A percentile compares a stretch with the other conserved stretches of the same genome.
These are phyloP conservation scores for Coemansia sp. DNA, from an alignment of 192 early-diverging fungal species.

Conservation along the genomic window DNA sequence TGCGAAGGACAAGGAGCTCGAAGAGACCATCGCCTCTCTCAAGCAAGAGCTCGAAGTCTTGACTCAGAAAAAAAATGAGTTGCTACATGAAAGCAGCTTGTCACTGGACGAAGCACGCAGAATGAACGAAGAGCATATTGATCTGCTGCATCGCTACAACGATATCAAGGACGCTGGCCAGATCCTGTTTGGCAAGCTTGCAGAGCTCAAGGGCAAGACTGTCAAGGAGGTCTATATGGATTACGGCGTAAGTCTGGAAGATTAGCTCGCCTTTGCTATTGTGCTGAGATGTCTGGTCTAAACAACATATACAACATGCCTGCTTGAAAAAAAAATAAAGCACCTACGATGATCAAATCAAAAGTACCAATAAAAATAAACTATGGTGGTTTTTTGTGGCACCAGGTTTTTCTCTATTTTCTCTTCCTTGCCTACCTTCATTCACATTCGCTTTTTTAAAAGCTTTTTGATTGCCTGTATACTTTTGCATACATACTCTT, in stretches of 20 bases:
- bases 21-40: constrained; percentile 13
- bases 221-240: constrained; percentile 47
- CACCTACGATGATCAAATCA: not conserved
- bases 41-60: constrained; percentile 23
- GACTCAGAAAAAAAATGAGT: constrained; percentile 9
- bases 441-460: not conserved
- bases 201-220: constrained; percentile 43
- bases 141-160: constrained; percentile 50
- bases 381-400: not conserved
- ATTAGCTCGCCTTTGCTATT: constrained; percentile 1
- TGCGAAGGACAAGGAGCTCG: constrained; percentile 28
- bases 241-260: constrained; percentile 26
- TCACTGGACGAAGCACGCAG: constrained; percentile 27
- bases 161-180: constrained; percentile 50
- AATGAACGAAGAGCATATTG: constrained; percentile 40
- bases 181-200: constrained; percentile 52
- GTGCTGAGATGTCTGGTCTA: too few species aligned
- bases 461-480: constrained; percentile 8
- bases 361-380: not conserved
- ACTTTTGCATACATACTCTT: not conserved
- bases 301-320: too few species aligned
- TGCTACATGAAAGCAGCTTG: constrained; percentile 17
- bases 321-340: too few species aligned
- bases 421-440: not conserved
- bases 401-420: not conserved